A percentile compares a stretch with the other conserved stretches of the same genome.
Conservation (phyloP, 2,329 filamentous ascomycete genomes). For the Aspergillus versicolor region DNA sequence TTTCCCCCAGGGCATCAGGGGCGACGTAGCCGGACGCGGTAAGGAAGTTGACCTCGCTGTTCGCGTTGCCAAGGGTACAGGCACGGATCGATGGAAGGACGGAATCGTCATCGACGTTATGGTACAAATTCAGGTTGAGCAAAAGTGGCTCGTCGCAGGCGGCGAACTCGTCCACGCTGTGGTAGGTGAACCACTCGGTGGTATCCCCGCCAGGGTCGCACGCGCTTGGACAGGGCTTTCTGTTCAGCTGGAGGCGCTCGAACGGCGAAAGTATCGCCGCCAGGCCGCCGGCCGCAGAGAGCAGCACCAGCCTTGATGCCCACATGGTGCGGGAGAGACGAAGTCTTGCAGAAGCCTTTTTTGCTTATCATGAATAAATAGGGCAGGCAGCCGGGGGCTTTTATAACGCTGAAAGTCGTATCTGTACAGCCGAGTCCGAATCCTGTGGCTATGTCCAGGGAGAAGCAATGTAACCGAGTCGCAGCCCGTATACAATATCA, state of each 20-base stretch:
- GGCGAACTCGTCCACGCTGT: not conserved
- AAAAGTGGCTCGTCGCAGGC: not conserved
- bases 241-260: not conserved
- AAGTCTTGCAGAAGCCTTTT: too few species aligned
- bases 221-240: not conserved
- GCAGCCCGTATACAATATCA: too few species aligned
- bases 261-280: not conserved
- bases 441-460: too few species aligned
- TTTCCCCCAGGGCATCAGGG: not conserved
- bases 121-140: not conserved
- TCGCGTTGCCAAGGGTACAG: not conserved
- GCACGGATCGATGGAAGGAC: not conserved
- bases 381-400: too few species aligned
- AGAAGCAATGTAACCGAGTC: too few species aligned
- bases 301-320: too few species aligned
- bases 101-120: not conserved
- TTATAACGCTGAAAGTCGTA: too few species aligned
- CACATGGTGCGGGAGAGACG: too few species aligned
- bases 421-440: too few species aligned
- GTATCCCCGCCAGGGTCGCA: not conserved
- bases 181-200: not conserved
- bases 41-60: not conserved
- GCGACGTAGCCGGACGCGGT: not conserved
- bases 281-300: not conserved
- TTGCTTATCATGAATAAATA: too few species aligned